Conservation (phyloP, 768 basidiomycete genomes). For the Suillus bovinus region DNA sequence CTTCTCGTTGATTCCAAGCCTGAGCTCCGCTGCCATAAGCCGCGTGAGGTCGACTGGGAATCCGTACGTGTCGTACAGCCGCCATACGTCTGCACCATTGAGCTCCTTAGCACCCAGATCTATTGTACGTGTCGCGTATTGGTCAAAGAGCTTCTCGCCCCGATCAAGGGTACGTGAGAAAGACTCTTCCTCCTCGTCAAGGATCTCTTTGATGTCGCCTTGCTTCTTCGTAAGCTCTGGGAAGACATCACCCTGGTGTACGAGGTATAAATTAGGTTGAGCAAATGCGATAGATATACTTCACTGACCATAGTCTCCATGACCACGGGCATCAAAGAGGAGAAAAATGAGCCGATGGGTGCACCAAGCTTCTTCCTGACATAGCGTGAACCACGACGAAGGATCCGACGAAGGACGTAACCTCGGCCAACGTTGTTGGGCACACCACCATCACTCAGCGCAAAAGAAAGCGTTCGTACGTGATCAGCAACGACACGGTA, state of each 20-base stretch:
- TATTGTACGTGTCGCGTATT: conserved; percentile 72
- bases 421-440: conserved; percentile 96
- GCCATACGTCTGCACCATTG: conserved; percentile 93
- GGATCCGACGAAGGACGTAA: conserved; percentile 93
- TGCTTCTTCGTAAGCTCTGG: conserved; percentile 88
- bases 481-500: conserved; percentile 98
- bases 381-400: conserved; percentile 92
- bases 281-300: not conserved
- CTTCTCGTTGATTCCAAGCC: conserved; percentile 77
- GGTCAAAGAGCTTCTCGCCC: conserved; percentile 93
- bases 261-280: conserved; percentile 13
- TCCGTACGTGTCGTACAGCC: conserved; percentile 96
- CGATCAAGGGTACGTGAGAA: conserved; percentile 97
- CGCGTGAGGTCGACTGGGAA: conserved; percentile 97
- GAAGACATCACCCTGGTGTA: conserved; percentile 74
- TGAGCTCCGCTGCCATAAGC: conserved; percentile 95
- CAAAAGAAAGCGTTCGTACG: conserved; percentile 92
- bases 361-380: conserved; percentile 94
- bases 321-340: conserved; percentile 85
- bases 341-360: conserved; percentile 93
- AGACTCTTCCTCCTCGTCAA: conserved; percentile 97
- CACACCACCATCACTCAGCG: conserved; percentile 93
- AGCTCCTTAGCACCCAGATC: conserved; percentile 65
- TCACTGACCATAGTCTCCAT: conserved; percentile 79
- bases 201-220: conserved; percentile 87